Evolutionary conservation across 768 basidiomycete species (phyloP).

Genomic region (Pisolithus sp.): DNA sequence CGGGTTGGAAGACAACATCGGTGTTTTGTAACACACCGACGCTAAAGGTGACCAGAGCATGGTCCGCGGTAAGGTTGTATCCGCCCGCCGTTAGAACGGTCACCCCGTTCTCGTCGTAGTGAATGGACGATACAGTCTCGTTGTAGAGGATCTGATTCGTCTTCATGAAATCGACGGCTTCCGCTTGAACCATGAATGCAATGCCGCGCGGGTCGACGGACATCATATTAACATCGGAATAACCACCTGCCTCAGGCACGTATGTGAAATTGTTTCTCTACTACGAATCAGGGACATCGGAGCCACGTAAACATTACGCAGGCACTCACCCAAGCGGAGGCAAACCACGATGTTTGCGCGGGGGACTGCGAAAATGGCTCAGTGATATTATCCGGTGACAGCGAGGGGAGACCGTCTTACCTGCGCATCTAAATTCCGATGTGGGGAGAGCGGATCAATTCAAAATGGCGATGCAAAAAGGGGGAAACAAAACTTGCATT

Average conservation of each 20-base stretch:
- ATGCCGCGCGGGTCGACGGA: constrained; percentile 60
- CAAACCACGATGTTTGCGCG: constrained; percentile 56
- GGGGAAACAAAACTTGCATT: constrained; percentile 18
- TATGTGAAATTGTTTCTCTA: constrained; percentile 60
- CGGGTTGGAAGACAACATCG: constrained; percentile 51
- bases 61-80: constrained; percentile 40
- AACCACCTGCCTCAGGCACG: constrained; percentile 48
- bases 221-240: constrained; percentile 49
- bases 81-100: constrained; percentile 43
- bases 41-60: constrained; percentile 63
- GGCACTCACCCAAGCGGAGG: constrained; percentile 51
- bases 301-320: no score
- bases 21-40: constrained; percentile 62
- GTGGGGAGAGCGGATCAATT: constrained; percentile 3
- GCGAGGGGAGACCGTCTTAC: constrained; percentile 5
- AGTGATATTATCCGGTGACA: not conserved
- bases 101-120: constrained; percentile 39
- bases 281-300: not conserved
- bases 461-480: not conserved
- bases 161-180: constrained; percentile 50
- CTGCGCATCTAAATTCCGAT: constrained; percentile 19
- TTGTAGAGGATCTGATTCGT: constrained; percentile 42
- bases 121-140: constrained; percentile 42
- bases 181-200: constrained; percentile 47
- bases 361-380: constrained; percentile 47